Evolutionary conservation across 2,329 filamentous ascomycete genomes (phyloP).

Genomic region (Hirsutella thompsonii): DNA sequence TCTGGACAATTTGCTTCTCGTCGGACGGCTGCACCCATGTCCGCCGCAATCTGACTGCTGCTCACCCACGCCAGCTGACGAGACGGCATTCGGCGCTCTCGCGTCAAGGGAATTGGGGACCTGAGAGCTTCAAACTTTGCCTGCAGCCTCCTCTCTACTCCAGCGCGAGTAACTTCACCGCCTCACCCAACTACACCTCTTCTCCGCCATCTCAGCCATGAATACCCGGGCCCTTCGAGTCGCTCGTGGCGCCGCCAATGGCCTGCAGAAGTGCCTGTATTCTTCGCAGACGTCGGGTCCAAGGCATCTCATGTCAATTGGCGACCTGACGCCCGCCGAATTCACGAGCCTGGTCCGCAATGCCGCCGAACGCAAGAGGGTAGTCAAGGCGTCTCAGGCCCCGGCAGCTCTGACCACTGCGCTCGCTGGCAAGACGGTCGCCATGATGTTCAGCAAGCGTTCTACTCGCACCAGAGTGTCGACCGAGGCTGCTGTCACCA

Average conservation of each 20-base stretch:
- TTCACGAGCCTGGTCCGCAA: slow-evolving; percentile 73
- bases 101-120: too few relatives aligned
- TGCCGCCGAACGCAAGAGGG: slow-evolving; percentile 62
- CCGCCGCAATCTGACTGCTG: too few relatives aligned
- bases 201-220: neutral
- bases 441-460: slow-evolving; percentile 94
- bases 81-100: too few relatives aligned
- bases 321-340: slow-evolving; percentile 69
- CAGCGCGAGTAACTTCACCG: too few relatives aligned
- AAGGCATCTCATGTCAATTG: slow-evolving; percentile 84
- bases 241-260: slow-evolving; percentile 18
- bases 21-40: too few relatives aligned
- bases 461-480: slow-evolving; percentile 89
- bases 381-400: slow-evolving; percentile 52
- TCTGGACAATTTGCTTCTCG: too few relatives aligned
- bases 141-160: too few relatives aligned
- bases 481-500: slow-evolving; percentile 79
- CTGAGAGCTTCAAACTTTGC: too few relatives aligned
- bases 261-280: slow-evolving; percentile 29
- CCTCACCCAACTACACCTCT: too few relatives aligned
- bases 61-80: too few relatives aligned
- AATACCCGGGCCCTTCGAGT: neutral
- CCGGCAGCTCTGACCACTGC: slow-evolving; percentile 46
- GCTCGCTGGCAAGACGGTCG: slow-evolving; percentile 67
- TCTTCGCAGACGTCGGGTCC: slow-evolving; percentile 31